phyloP scores from a whole-genome alignment of 2,329 filamentous ascomycete species.

The Cercospora sp. region DNA sequence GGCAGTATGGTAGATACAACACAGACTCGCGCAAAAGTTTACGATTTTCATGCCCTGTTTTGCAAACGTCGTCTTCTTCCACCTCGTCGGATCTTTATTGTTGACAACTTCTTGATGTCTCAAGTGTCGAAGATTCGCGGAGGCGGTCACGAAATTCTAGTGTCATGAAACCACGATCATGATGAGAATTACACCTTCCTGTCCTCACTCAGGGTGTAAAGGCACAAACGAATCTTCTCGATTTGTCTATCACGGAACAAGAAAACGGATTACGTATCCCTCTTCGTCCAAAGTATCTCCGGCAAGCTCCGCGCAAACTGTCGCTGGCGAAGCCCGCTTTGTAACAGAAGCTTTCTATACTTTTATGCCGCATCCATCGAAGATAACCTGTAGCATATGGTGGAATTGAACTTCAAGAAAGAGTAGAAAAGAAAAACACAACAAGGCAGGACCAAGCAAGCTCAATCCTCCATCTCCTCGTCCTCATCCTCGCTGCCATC shows the following conservation, averaged over 20 bases:
- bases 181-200: background rate
- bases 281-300: background rate
- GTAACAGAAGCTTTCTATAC: background rate
- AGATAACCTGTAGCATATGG: background rate
- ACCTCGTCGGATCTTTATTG: too few relatives aligned
- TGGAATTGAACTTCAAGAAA: background rate
- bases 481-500: slow-evolving; percentile 42
- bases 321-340: background rate
- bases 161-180: too few relatives aligned
- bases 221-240: background rate
- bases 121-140: too few relatives aligned
- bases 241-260: background rate
- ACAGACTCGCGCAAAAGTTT: background rate
- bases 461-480: slow-evolving; percentile 32
- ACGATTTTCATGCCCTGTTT: background rate
- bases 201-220: background rate
- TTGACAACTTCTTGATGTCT: background rate
- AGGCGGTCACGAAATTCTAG: too few relatives aligned
- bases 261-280: background rate
- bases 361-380: background rate
- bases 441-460: background rate
- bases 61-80: background rate
- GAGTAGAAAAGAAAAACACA: background rate
- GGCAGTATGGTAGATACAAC: background rate
- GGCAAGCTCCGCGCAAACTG: background rate